Percentiles rank a stretch among this genome's conserved stretches.
Conservation (phyloP, 371 early-diverging fungal genomes). For the Mucor piriformis region DNA sequence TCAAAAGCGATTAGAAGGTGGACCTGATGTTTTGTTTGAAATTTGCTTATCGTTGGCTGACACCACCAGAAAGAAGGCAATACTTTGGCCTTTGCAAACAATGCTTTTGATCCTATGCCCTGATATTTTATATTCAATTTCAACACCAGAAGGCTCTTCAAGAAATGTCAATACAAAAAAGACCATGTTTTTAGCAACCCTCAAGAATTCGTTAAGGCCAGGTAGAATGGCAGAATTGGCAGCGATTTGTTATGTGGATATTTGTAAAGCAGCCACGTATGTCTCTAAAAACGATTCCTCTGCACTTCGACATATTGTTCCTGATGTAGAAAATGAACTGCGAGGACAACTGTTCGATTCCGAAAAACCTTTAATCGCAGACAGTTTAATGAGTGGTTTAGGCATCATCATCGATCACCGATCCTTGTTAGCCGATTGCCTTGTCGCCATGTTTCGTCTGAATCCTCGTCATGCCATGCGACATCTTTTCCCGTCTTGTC, state of each 20-base stretch:
- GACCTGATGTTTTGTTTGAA: conserved; percentile 79
- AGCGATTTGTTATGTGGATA: conserved; percentile 78
- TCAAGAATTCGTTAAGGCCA: conserved; percentile 66
- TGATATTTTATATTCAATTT: conserved; percentile 62
- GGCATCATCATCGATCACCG: conserved; percentile 60
- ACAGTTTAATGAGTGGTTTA: conserved; percentile 61
- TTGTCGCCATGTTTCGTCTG: conserved; percentile 76
- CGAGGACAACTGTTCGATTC: conserved; percentile 72
- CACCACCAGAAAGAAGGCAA: conserved; percentile 63
- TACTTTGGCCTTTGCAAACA: conserved; percentile 85
- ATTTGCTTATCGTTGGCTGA: conserved; percentile 74
- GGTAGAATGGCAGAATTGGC: conserved; percentile 74
- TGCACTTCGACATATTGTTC: conserved; percentile 68
- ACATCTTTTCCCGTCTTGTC: conserved; percentile 68
- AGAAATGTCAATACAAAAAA: conserved; percentile 50
- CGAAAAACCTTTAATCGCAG: conserved; percentile 56
- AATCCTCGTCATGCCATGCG: conserved; percentile 72
- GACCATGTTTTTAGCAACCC: conserved; percentile 66
- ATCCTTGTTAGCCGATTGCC: conserved; percentile 70
- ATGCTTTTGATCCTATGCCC: conserved; percentile 83
- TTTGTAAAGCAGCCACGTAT: conserved; percentile 79
- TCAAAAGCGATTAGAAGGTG: conserved; percentile 80
- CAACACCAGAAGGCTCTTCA: conserved; percentile 45
- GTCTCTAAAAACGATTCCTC: conserved; percentile 66
- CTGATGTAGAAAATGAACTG: conserved; percentile 77